These are phyloP conservation scores for Phytophthora cactorum DNA, from an alignment of 352 stramenopile species.

Conservation along the genomic window DNA sequence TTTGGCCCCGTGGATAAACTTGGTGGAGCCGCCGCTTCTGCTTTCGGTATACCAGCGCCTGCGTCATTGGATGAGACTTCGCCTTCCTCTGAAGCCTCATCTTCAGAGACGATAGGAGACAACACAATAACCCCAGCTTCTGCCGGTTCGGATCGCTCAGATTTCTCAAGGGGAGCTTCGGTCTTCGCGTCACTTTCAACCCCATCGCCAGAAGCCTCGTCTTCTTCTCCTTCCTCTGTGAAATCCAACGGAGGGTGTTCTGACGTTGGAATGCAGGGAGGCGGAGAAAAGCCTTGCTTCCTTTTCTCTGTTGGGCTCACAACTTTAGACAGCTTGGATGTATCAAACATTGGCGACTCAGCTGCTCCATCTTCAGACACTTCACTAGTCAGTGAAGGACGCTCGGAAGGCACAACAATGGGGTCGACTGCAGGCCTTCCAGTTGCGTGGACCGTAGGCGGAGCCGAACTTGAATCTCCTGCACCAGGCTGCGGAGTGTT, in stretches of 20 bases:
- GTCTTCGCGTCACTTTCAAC: neutral
- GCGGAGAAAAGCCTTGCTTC: constrained; percentile 31
- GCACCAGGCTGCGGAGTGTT: neutral
- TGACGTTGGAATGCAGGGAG: constrained; percentile 32
- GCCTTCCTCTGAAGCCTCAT: constrained; percentile 22
- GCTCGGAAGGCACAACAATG: constrained; percentile 22
- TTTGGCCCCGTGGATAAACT: constrained; percentile 19
- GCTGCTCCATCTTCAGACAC: constrained; percentile 14
- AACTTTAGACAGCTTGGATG: constrained; percentile 35
- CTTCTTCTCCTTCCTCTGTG: constrained; percentile 26
- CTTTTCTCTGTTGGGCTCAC: constrained; percentile 41
- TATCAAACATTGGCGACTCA: constrained; percentile 32
- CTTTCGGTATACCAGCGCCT: constrained; percentile 1
- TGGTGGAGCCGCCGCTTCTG: constrained; percentile 4
- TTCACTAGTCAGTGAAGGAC: constrained; percentile 15
- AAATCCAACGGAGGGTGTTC: constrained; percentile 37
- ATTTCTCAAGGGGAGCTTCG: constrained; percentile 1
- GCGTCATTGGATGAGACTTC: constrained; percentile 17
- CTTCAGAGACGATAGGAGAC: constrained; percentile 33
- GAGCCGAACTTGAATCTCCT: constrained; percentile 1
- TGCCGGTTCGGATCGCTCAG: constrained; percentile 10
- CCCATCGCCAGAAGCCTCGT: neutral
- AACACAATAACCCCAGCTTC: neutral
- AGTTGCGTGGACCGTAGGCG: constrained; percentile 30
- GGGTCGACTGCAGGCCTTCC: constrained; percentile 22